Evolutionary conservation across 208 protist species (phyloP).

Genomic region (Eutreptiella sp.): DNA sequence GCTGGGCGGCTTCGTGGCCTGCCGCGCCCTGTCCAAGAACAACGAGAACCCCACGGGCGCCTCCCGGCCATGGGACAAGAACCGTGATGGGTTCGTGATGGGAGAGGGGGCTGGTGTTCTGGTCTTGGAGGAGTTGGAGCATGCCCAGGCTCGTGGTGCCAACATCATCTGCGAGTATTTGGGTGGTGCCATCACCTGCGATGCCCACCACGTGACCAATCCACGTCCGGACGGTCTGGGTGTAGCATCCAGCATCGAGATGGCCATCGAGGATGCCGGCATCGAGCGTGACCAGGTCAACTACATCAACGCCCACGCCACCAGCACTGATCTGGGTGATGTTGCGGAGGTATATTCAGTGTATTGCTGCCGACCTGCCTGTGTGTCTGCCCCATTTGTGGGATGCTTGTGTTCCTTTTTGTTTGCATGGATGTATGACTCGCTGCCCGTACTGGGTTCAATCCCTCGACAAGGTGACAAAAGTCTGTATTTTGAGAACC

Average conservation of each 20-base stretch:
- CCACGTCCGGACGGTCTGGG: constrained; percentile 78
- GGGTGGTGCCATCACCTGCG: constrained; percentile 73
- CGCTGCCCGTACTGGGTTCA: too few species aligned
- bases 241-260: constrained; percentile 62
- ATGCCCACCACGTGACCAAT: constrained; percentile 89
- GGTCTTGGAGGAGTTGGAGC: constrained; percentile 80
- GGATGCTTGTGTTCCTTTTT: too few species aligned
- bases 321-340: constrained; percentile 90
- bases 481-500: too few species aligned
- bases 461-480: too few species aligned
- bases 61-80: constrained; percentile 86
- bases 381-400: neutral
- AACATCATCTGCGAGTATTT: constrained; percentile 58
- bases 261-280: constrained; percentile 60
- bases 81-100: constrained; percentile 90
- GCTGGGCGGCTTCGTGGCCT: constrained; percentile 83
- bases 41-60: constrained; percentile 76
- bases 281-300: constrained; percentile 48
- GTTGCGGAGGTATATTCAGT: constrained; percentile 69
- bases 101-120: constrained; percentile 90
- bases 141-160: constrained; percentile 63
- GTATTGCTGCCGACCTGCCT: neutral
- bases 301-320: constrained; percentile 96
- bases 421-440: too few species aligned
- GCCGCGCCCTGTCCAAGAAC: constrained; percentile 80